phyloP scores from a whole-genome alignment of 75 land plant genomes.

The Pinus tabuliformis region DNA sequence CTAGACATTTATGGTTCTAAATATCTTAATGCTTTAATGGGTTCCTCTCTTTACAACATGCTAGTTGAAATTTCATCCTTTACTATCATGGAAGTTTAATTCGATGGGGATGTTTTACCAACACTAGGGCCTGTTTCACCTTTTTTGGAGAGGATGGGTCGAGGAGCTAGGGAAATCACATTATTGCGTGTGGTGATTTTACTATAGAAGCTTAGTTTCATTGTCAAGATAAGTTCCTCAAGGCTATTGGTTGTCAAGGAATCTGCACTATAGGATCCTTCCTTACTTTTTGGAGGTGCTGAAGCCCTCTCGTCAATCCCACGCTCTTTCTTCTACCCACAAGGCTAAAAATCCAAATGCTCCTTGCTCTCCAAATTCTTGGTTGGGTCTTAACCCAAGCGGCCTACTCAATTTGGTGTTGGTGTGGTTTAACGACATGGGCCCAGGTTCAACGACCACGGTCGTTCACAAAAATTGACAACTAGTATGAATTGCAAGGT shows the following conservation, averaged over 20 bases:
- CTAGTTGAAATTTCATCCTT: slow-evolving; percentile 21
- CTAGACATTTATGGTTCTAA: slow-evolving; percentile 14
- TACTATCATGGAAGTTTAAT: slow-evolving; percentile 21
- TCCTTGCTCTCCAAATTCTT: too few relatives aligned
- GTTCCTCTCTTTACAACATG: slow-evolving; percentile 34
- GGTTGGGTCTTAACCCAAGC: too few relatives aligned
- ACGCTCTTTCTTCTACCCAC: too few relatives aligned
- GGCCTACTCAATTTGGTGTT: too few relatives aligned
- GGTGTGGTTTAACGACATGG: too few relatives aligned
- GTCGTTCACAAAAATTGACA: too few relatives aligned
- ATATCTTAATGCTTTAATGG: slow-evolving; percentile 41
- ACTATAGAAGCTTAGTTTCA: slow-evolving; percentile 35
- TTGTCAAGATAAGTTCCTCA: neutral
- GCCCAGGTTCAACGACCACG: too few relatives aligned
- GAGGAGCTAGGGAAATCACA: slow-evolving; percentile 69
- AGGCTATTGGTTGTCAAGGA: neutral
- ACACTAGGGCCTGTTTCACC: slow-evolving; percentile 20
- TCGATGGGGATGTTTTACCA: slow-evolving; percentile 33
- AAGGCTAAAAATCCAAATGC: too few relatives aligned
- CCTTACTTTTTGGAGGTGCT: too few relatives aligned
- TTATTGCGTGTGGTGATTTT: slow-evolving; percentile 37
- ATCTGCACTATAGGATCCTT: too few relatives aligned
- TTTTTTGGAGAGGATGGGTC: slow-evolving; percentile 75
- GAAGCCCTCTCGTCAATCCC: too few relatives aligned
- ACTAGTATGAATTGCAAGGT: too few relatives aligned